phyloP scores from a whole-genome alignment of 2,329 filamentous ascomycete genomes.

The Colletotrichum sp. region DNA sequence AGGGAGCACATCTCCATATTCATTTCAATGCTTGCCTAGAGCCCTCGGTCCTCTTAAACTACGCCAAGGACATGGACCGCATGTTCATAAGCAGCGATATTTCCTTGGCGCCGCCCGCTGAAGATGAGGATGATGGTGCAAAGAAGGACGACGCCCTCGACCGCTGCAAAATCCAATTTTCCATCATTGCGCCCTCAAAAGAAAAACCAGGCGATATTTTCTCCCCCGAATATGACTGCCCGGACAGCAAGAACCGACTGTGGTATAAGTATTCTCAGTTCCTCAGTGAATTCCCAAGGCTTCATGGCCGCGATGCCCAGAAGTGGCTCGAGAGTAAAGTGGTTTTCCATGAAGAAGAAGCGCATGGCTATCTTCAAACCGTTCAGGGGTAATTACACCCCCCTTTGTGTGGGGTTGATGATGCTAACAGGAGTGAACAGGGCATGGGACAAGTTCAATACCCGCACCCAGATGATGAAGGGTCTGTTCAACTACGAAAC shows the following conservation, averaged over 20 bases:
- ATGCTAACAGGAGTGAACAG: conserved; percentile 32
- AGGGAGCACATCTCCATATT: conserved; percentile 75
- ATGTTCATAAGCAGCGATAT: conserved; percentile 74
- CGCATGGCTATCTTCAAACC: conserved; percentile 56
- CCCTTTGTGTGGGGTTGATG: neutral
- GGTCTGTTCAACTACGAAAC: conserved; percentile 71
- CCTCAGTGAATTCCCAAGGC: conserved; percentile 35
- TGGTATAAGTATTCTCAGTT: conserved; percentile 46
- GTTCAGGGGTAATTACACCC: conserved; percentile 53
- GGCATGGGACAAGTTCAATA: conserved; percentile 69
- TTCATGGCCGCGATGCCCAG: conserved; percentile 35
- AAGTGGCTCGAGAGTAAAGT: conserved; percentile 68
- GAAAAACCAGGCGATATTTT: conserved; percentile 53
- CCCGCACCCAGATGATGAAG: conserved; percentile 74
- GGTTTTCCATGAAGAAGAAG: conserved; percentile 64
- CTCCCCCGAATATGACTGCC: conserved; percentile 44
- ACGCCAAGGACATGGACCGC: conserved; percentile 58
- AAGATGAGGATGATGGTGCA: conserved; percentile 22
- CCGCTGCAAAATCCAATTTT: conserved; percentile 67
- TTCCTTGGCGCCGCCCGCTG: conserved; percentile 37
- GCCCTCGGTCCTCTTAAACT: conserved; percentile 62
- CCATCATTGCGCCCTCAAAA: conserved; percentile 35
- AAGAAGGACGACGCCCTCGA: neutral
- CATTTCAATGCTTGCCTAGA: conserved; percentile 79
- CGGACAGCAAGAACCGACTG: conserved; percentile 37